A percentile compares a stretch with the other conserved stretches of the same genome.
These are phyloP conservation scores for Yamadazyma kitorensis DNA, from an alignment of 805 yeast genomes.

Conservation along the genomic window DNA sequence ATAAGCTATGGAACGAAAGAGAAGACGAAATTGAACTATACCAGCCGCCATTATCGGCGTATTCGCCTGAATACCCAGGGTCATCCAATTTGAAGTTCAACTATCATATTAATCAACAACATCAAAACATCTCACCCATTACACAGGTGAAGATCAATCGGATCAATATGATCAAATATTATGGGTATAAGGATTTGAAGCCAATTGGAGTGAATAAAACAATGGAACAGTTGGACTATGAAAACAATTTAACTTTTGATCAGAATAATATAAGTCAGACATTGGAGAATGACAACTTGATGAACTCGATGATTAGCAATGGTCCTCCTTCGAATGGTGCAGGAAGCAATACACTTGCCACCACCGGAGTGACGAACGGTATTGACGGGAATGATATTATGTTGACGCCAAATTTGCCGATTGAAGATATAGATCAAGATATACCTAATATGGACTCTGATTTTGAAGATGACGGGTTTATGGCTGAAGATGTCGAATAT, in stretches of 20 bases:
- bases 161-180: slow-evolving; percentile 25
- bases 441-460: slow-evolving; percentile 41
- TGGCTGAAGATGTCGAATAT: slow-evolving; percentile 48
- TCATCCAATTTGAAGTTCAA: slow-evolving; percentile 14
- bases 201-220: slow-evolving; percentile 41
- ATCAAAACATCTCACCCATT: slow-evolving; percentile 8
- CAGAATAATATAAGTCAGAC: slow-evolving; percentile 19
- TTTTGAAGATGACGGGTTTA: slow-evolving; percentile 38
- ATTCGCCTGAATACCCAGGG: slow-evolving; percentile 45
- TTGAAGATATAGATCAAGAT: too few species aligned
- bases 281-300: slow-evolving; percentile 18
- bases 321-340: slow-evolving; percentile 10
- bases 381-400: too few species aligned
- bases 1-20: slow-evolving; percentile 16
- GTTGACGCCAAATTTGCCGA: too few species aligned
- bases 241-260: slow-evolving; percentile 15
- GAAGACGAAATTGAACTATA: slow-evolving; percentile 18
- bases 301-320: neutral
- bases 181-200: slow-evolving; percentile 32
- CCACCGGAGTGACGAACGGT: too few species aligned
- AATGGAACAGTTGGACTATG: slow-evolving; percentile 36
- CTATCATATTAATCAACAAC: slow-evolving; percentile 1
- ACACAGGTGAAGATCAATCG: slow-evolving; percentile 21
- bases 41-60: slow-evolving; percentile 56
- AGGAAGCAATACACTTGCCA: slow-evolving; percentile 9